A percentile compares a stretch with the other conserved stretches of the same genome.
Evolutionary conservation across 2,329 filamentous ascomycete species (phyloP).

Genomic region (Monilinia aucupariae): DNA sequence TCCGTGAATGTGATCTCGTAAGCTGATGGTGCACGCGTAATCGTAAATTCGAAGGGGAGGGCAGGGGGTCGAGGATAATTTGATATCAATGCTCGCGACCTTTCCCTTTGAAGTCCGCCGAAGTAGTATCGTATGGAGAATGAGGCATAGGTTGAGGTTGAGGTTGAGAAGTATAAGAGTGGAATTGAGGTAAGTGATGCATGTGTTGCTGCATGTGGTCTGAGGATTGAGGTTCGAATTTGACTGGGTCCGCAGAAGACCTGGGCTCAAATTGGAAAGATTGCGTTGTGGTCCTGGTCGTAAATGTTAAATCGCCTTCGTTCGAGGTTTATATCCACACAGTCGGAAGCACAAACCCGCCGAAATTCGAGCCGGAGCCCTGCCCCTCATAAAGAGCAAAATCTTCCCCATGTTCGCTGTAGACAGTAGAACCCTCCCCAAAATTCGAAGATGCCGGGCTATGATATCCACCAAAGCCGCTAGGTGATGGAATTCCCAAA

Average conservation of each 20-base stretch:
- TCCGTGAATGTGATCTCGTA: constrained; percentile 13
- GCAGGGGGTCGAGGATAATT: constrained; percentile 6
- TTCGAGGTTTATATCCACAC: constrained; percentile 36
- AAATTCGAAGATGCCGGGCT: constrained; percentile 60
- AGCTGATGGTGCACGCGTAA: constrained; percentile 3
- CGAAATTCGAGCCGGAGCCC: constrained; percentile 33
- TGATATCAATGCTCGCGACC: constrained; percentile 31
- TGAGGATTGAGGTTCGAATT: constrained; percentile 26
- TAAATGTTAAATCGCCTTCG: constrained; percentile 34
- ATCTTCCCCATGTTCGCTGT: constrained; percentile 56
- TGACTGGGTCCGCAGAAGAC: constrained; percentile 23
- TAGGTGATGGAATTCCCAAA: constrained; percentile 58
- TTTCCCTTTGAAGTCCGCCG: constrained; percentile 32
- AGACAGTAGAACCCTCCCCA: constrained; percentile 55
- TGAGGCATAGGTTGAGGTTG: constrained; percentile 20
- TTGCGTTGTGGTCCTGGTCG: constrained; percentile 32
- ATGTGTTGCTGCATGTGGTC: constrained; percentile 17
- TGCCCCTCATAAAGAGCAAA: constrained; percentile 36
- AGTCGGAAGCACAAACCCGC: constrained; percentile 37
- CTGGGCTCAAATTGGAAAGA: constrained; percentile 29
- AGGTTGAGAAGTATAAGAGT: constrained; percentile 19
- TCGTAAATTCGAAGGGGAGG: constrained; percentile 17
- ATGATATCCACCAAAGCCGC: constrained; percentile 47
- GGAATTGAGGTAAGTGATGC: constrained; percentile 22
- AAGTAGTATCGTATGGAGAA: constrained; percentile 28